Evolutionary conservation across 768 basidiomycete species (phyloP).

Genomic region (Lactarius hatsudake): DNA sequence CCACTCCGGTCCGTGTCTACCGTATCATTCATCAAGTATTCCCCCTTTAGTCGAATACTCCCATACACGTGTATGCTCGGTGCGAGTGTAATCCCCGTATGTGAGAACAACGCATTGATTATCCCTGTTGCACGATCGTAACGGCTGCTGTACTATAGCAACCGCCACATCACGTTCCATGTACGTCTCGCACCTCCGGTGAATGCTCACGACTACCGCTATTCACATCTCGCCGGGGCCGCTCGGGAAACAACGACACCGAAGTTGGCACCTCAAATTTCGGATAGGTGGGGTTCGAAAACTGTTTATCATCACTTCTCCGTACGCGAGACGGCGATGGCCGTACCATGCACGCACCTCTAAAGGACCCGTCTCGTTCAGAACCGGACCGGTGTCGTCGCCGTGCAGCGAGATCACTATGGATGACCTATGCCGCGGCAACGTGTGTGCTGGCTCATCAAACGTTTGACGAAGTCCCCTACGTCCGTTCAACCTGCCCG

Average conservation of each 20-base stretch:
- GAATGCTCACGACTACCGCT: background rate
- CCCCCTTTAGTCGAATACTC: background rate
- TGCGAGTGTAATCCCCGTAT: background rate
- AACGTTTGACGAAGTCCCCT: conserved; percentile 5
- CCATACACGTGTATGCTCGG: background rate
- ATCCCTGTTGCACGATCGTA: background rate
- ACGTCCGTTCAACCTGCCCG: conserved; percentile 18
- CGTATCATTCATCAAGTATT: too few species aligned
- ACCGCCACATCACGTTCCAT: background rate
- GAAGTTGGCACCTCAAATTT: background rate
- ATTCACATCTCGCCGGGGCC: background rate
- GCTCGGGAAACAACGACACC: background rate
- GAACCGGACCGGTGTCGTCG: background rate
- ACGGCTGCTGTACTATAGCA: background rate
- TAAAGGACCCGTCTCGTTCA: background rate
- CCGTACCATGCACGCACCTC: background rate
- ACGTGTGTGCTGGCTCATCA: background rate
- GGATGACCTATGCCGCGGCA: background rate
- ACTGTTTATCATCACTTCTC: background rate
- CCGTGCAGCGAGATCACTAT: background rate
- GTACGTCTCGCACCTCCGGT: background rate
- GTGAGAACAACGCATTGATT: background rate
- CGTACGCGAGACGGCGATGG: background rate
- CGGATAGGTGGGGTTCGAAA: background rate
- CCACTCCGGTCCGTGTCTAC: background rate